A percentile compares a stretch with the other conserved stretches of the same genome.
Evolutionary conservation across 2,329 filamentous ascomycete species (phyloP).

Genomic region (Phyllosticta citriasiana): DNA sequence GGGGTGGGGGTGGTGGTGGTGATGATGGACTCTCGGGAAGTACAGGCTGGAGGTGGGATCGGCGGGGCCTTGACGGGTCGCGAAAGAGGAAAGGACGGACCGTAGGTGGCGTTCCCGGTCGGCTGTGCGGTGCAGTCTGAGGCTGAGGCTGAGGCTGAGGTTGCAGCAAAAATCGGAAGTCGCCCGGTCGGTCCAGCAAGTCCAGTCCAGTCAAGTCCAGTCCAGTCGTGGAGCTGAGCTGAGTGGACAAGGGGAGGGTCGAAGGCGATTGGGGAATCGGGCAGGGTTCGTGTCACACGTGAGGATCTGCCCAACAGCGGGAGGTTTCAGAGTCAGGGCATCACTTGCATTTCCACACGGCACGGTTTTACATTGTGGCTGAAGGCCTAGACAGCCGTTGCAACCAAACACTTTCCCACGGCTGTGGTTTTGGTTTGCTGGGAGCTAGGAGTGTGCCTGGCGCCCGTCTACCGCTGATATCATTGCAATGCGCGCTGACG

Average conservation of each 20-base stretch:
- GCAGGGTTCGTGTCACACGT: no score
- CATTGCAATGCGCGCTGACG: background rate
- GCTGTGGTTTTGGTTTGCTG: background rate
- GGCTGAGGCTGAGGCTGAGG: no score
- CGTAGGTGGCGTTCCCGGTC: background rate
- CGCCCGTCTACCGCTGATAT: background rate
- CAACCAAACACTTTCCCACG: background rate
- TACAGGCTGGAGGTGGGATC: background rate
- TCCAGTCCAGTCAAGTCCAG: no score
- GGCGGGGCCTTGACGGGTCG: background rate
- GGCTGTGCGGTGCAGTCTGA: background rate
- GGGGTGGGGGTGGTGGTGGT: background rate
- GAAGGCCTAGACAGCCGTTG: no score
- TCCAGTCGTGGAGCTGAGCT: no score
- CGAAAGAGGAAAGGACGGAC: background rate
- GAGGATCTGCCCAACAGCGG: no score
- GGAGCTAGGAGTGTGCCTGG: background rate
- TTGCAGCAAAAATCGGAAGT: background rate
- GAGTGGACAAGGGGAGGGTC: no score
- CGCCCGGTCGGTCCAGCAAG: conserved; percentile 1
- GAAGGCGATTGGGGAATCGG: no score
- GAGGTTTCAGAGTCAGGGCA: no score
- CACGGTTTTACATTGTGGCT: no score
- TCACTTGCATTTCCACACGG: no score
- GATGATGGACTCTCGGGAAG: background rate